Base-by-base conservation (phyloP, 2,329 filamentous ascomycete species). In the Ophiocordyceps camponoti-saundersi region DNA sequence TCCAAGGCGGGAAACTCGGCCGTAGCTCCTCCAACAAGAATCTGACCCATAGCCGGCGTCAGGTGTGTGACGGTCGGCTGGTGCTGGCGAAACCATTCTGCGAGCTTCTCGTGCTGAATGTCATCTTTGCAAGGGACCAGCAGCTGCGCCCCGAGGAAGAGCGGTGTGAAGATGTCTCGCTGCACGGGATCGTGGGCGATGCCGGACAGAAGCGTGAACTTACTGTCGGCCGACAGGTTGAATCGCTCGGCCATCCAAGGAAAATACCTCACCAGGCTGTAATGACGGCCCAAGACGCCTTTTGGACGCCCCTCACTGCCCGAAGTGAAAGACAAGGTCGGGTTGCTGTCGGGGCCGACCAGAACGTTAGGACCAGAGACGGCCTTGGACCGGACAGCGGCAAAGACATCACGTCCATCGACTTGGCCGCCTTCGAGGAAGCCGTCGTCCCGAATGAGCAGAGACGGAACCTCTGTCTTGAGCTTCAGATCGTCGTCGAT, bases 1-100 rank as follows among this genome's bases (percentile, higher is more conserved):
- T 82, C 72, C n/a, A 96, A 70, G 13, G 74, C 71, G 1, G 86
- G 82, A 57, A 95, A 93, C 53, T 84, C 64, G 0, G 85, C 80
- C 3, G 69, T 80, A 22, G 87, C 84, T 53, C 85, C 86, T 42
- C 88, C 89, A n/a, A 90, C 81, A 2, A 96, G 68, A 50, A 96
- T 92, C 56, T 95, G 86, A 47, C 89, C 89, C 89, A 96, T 95
- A 48, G 92, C 92, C 11, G 92, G 92, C 1, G 92, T 98, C 39
- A 96, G 67, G 63, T 96, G 92, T 13, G 83, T 87, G 20, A 88
- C 84, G 16, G 81, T 94, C 3, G 84, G 78, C 47, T 73, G 67
- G 57, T 84, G 76, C 46, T 82, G 76, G 46, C 73, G 71, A 73
- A 95, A 86, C 92, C 92, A 98, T 58, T 94, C 87, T 5, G 82